A percentile compares a stretch with the other conserved stretches of the same genome.
Conservation (phyloP, 2,329 filamentous ascomycete species). For the Colletotrichum phormii region DNA sequence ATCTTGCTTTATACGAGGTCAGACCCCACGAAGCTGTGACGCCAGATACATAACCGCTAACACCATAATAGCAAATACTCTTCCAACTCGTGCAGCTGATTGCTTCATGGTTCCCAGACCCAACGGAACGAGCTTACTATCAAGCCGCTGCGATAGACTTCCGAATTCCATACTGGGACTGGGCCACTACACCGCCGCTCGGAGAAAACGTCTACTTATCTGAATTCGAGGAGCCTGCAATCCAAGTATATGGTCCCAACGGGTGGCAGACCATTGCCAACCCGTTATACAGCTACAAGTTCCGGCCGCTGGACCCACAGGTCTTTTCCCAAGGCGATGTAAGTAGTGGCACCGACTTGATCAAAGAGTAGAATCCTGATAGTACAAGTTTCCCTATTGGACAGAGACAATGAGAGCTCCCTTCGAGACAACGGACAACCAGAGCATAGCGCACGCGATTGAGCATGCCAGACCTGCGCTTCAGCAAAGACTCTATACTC, state of each 20-base stretch:
- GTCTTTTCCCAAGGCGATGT: slow-evolving; percentile 72
- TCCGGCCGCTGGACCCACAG: slow-evolving; percentile 68
- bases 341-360: slow-evolving; percentile 46
- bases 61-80: slow-evolving; percentile 50
- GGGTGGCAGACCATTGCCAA: slow-evolving; percentile 68
- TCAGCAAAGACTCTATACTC: slow-evolving; percentile 73
- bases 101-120: slow-evolving; percentile 58
- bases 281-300: slow-evolving; percentile 70
- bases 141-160: slow-evolving; percentile 62
- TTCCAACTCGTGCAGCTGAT: slow-evolving; percentile 52
- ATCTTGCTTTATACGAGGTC: slow-evolving; percentile 73
- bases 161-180: slow-evolving; percentile 71
- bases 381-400: slow-evolving; percentile 67
- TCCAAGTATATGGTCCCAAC: slow-evolving; percentile 67
- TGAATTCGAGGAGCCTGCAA: slow-evolving; percentile 58
- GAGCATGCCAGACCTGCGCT: slow-evolving; percentile 62
- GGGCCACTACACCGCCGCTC: slow-evolving; percentile 61
- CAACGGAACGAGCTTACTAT: slow-evolving; percentile 60
- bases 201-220: slow-evolving; percentile 61
- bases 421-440: slow-evolving; percentile 64
- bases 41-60: not conserved
- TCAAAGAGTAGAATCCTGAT: not conserved
- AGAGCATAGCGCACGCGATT: slow-evolving; percentile 63
- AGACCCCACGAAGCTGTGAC: slow-evolving; percentile 1
- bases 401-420: slow-evolving; percentile 56